Base-by-base conservation (phyloP, 345 rosid genomes). In the Limnanthes douglasii region DNA sequence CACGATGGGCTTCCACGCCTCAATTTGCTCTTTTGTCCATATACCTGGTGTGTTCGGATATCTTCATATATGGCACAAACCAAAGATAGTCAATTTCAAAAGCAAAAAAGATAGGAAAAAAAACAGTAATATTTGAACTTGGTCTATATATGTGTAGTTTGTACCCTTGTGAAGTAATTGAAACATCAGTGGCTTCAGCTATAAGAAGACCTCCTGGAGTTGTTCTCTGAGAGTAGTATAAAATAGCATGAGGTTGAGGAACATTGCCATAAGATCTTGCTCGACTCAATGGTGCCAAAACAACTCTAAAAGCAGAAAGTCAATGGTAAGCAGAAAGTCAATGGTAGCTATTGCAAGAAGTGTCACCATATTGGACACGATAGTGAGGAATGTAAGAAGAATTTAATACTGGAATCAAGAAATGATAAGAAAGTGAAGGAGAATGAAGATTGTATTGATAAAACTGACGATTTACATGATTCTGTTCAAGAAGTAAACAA, bases 151-250 rank as follows among this genome's bases (percentile, higher is more conserved):
- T n/a, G n/a, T n/a, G n/a, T n/a, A n/a, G n/a, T n/a, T n/a, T n/a
- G n/a, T 68, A 65, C 74, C 75, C 75, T 52, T 40, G 68, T 49
- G 72, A 78, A 35, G 84, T 73, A 43, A 66, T 68, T 17, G 84
- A 73, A 40, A 81, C 67, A 34, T 71, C 81, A 1, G 88, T 56
- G 1, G 68, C 75, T 56, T 76, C 88, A 4, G 70, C 0, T 30
- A 82, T 55, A 39, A 77, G 69, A 39, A 77, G 34, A 11, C 85
- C 90, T 2, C 82, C 85, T 22, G 59, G 45, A 0, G 69, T 43
- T 2, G 77, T 21, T 61, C 94, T 67, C 31, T 82, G 94, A 11
- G 90, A 67, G 40, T 78, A 82, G 35, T 82, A 74, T 11, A 78
- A 50, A 6, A 65, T 33, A 18, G 90, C 90, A 27, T 74, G 94